Percentiles rank a stretch among this genome's conserved stretches.
phyloP scores from a whole-genome alignment of 345 rosid genomes.

The Corchorus olitorius region DNA sequence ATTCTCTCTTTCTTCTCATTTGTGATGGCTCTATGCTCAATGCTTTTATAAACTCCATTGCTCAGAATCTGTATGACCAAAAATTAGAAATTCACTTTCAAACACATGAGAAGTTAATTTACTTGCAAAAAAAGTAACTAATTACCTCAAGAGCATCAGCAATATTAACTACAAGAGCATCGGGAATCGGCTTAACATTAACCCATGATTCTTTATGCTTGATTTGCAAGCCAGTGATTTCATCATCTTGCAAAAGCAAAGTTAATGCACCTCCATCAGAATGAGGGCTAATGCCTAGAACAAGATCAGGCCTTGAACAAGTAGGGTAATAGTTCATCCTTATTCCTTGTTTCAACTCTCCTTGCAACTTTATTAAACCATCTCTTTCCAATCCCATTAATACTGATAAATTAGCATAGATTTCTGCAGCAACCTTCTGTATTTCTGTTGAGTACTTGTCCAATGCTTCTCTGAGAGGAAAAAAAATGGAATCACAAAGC shows the following conservation, averaged over 20 bases:
- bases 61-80: slow-evolving; percentile 15
- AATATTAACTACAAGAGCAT: neutral
- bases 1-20: neutral
- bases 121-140: neutral
- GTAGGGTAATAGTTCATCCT: slow-evolving; percentile 3
- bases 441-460: too few relatives aligned
- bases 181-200: neutral
- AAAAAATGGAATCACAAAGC: too few relatives aligned
- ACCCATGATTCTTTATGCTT: neutral
- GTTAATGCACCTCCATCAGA: neutral
- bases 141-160: neutral
- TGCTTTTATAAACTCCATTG: slow-evolving; percentile 33
- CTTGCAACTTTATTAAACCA: neutral
- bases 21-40: slow-evolving; percentile 35
- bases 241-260: slow-evolving; percentile 10
- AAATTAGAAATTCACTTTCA: neutral
- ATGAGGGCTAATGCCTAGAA: neutral
- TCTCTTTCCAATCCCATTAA: neutral
- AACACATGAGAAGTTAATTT: neutral
- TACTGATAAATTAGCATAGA: neutral
- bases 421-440: neutral
- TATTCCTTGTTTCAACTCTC: neutral
- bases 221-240: neutral
- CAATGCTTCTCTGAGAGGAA: too few relatives aligned
- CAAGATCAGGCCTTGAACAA: slow-evolving; percentile 15